Evolutionary conservation across 1,284 basidiomycete species (phyloP).

Genomic region (Coniophora puteana): DNA sequence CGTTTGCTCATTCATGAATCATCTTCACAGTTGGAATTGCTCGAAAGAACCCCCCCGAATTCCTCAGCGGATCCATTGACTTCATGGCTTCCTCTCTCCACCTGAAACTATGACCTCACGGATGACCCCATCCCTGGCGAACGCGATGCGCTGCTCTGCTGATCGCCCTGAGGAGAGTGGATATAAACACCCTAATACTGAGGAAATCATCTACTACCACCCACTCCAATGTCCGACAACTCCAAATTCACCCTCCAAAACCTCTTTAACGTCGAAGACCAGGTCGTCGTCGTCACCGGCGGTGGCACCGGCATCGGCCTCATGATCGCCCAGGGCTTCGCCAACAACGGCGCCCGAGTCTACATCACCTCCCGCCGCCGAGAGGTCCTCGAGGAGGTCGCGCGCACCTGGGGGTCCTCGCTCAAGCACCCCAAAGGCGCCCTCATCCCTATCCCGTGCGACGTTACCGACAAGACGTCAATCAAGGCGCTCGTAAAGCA

Average conservation of each 20-base stretch:
- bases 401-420: conserved; percentile 3
- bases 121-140: too few species aligned
- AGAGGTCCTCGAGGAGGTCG: conserved; percentile 23
- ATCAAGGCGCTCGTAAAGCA: conserved; percentile 6
- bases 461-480: conserved; percentile 8
- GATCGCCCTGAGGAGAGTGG: too few species aligned
- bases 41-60: too few species aligned
- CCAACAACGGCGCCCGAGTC: conserved; percentile 39
- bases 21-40: too few species aligned
- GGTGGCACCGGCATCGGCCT: conserved; percentile 34
- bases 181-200: too few species aligned
- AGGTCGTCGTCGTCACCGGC: conserved; percentile 34
- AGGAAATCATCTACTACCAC: too few species aligned
- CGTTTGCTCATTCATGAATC: too few species aligned
- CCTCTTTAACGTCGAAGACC: conserved; percentile 31
- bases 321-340: conserved; percentile 35
- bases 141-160: too few species aligned
- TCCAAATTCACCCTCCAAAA: conserved; percentile 6
- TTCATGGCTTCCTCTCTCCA: too few species aligned
- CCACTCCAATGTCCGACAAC: not conserved
- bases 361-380: conserved; percentile 33
- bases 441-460: conserved; percentile 7
- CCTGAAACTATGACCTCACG: too few species aligned
- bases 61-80: too few species aligned
- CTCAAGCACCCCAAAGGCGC: conserved; percentile 3